Percentiles rank a stretch among this genome's conserved stretches.
These are phyloP conservation scores for Fusarium oligoseptatum DNA, from an alignment of 2,329 filamentous ascomycete species.

Conservation along the genomic window DNA sequence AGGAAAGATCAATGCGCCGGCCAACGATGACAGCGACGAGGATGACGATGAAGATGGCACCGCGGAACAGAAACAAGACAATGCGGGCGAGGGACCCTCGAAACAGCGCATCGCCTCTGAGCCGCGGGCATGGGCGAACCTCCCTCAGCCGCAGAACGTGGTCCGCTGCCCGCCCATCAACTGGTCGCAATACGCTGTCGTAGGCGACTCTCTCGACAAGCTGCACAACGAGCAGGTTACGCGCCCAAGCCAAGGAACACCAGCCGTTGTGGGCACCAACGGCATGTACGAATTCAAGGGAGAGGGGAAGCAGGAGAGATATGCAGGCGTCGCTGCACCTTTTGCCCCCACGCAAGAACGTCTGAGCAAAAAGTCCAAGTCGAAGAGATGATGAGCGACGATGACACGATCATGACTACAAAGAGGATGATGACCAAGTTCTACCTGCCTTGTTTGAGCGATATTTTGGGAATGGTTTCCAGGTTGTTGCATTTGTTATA, in stretches of 20 bases:
- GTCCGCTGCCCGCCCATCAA: conserved; percentile 91
- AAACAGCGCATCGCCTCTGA: conserved; percentile 40
- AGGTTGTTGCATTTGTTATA: conserved; percentile 6
- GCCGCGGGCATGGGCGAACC: conserved; percentile 66
- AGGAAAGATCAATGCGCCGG: conserved; percentile 65
- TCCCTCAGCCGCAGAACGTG: conserved; percentile 85
- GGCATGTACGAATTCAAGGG: conserved; percentile 66
- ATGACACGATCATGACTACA: conserved; percentile 20
- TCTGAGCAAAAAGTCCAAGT: conserved; percentile 55
- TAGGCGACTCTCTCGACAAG: conserved; percentile 82
- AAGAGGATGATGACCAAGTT: conserved; percentile 25
- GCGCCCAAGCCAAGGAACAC: conserved; percentile 70
- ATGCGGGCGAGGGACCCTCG: conserved; percentile 40
- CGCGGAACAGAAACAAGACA: conserved; percentile 46
- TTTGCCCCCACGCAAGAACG: conserved; percentile 68
- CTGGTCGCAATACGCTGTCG: conserved; percentile 94
- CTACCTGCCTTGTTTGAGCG: conserved; percentile 25
- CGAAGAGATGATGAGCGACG: conserved; percentile 46
- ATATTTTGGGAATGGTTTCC: conserved; percentile 9
- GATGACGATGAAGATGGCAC: conserved; percentile 49
- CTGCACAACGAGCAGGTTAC: conserved; percentile 84
- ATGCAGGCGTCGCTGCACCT: conserved; percentile 68
- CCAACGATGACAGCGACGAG: conserved; percentile 47
- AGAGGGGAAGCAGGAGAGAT: conserved; percentile 59
- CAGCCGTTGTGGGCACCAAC: conserved; percentile 58